Percentiles rank a stretch among this genome's conserved stretches.
phyloP scores from a whole-genome alignment of 148 eudicot species.

The Fallopia convolvulus region DNA sequence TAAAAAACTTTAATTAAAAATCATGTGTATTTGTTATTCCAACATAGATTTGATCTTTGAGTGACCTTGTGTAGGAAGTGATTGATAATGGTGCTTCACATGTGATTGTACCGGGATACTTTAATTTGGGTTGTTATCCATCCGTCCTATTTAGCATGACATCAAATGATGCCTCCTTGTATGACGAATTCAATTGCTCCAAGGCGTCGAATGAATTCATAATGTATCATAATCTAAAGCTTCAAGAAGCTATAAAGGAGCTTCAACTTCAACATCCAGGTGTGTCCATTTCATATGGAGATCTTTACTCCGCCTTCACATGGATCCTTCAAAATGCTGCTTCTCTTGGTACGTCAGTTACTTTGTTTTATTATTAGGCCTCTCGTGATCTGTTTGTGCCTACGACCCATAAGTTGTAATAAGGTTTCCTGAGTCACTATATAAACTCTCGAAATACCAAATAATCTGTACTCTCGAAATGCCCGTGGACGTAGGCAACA shows the following conservation, averaged over 20 bases:
- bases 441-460: too few species aligned
- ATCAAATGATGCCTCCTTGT: not conserved
- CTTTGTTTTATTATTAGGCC: too few species aligned
- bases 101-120: slow-evolving; percentile 19
- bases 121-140: slow-evolving; percentile 17
- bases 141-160: not conserved
- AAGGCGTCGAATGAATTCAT: slow-evolving; percentile 2
- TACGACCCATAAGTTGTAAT: too few species aligned
- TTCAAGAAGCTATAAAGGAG: slow-evolving; percentile 8
- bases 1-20: too few species aligned
- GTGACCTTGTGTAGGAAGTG: not conserved
- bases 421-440: too few species aligned
- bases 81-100: slow-evolving; percentile 14
- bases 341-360: slow-evolving; percentile 11
- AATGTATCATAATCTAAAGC: not conserved
- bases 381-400: too few species aligned
- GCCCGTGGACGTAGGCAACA: too few species aligned
- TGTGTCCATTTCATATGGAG: slow-evolving; percentile 7
- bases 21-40: too few species aligned
- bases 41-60: not conserved
- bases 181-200: slow-evolving; percentile 12
- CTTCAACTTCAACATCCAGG: slow-evolving; percentile 8
- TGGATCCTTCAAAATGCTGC: slow-evolving; percentile 13
- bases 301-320: slow-evolving; percentile 12
- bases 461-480: too few species aligned